Percentiles rank a stretch among this genome's conserved stretches.
These are phyloP conservation scores for Lentinus brumalis DNA, from an alignment of 768 basidiomycete species.

Conservation along the genomic window DNA sequence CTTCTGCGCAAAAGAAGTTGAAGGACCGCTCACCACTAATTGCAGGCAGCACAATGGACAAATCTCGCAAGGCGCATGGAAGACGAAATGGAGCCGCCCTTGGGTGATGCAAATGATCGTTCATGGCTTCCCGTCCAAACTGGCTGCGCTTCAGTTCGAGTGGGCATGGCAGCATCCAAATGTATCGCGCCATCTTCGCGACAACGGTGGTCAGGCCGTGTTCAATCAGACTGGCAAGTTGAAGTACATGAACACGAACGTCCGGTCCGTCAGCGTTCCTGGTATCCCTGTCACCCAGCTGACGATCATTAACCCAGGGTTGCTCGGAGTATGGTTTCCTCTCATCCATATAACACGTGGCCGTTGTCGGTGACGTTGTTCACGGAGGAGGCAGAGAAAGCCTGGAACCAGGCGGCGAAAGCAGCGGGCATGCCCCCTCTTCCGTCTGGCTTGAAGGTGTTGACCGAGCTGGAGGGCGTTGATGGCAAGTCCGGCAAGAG, in stretches of 20 bases:
- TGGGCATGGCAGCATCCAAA: conserved; percentile 88
- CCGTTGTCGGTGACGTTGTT: conserved; percentile 79
- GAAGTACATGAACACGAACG: conserved; percentile 43
- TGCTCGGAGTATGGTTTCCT: conserved; percentile 61
- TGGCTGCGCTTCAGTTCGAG: conserved; percentile 78
- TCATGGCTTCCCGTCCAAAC: conserved; percentile 77
- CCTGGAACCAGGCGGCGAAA: conserved; percentile 47
- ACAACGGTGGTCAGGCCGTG: conserved; percentile 40
- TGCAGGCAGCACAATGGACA: conserved; percentile 81
- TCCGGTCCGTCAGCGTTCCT: conserved; percentile 42
- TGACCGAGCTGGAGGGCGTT: conserved; percentile 66
- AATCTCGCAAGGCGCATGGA: conserved; percentile 67
- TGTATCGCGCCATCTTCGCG: conserved; percentile 63
- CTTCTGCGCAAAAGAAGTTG: background rate
- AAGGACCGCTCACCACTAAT: background rate
- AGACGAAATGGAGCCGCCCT: conserved; percentile 60
- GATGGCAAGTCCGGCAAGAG: conserved; percentile 59
- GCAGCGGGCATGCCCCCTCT: conserved; percentile 36
- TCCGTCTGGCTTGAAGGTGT: conserved; percentile 53
- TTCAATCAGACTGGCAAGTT: conserved; percentile 35
- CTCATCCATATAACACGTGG: conserved; percentile 70
- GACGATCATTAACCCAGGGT: conserved; percentile 40
- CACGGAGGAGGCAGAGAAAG: conserved; percentile 56
- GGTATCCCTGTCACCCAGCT: background rate
- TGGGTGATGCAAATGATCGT: conserved; percentile 90